These are phyloP conservation scores for Phytophthora tubulina DNA, from an alignment of 352 stramenopile species.

Conservation along the genomic window DNA sequence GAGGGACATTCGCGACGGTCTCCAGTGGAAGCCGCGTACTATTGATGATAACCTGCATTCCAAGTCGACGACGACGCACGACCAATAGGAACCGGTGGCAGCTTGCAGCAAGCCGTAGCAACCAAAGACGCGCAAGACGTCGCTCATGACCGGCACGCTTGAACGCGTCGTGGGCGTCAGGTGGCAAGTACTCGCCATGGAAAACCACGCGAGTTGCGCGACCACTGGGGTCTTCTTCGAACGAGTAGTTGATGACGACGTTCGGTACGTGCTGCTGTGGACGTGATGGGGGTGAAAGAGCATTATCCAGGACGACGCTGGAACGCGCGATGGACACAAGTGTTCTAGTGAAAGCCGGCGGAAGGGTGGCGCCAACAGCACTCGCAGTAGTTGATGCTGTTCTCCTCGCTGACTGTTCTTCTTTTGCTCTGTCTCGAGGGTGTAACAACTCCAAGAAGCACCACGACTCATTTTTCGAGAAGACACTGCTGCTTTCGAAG, in stretches of 20 bases:
- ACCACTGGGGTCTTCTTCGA: slow-evolving; percentile 48
- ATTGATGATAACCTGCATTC: slow-evolving; percentile 56
- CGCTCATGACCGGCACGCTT: slow-evolving; percentile 42
- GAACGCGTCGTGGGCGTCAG: slow-evolving; percentile 30
- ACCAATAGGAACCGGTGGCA: slow-evolving; percentile 54
- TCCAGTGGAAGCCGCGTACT: slow-evolving; percentile 41
- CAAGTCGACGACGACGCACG: slow-evolving; percentile 53
- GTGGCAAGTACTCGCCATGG: slow-evolving; percentile 49
- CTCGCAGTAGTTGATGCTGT: slow-evolving; percentile 36
- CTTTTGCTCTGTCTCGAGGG: slow-evolving; percentile 34
- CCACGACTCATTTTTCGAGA: slow-evolving; percentile 53
- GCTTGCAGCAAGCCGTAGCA: slow-evolving; percentile 43
- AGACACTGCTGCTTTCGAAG: slow-evolving; percentile 48
- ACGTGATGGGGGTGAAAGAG: background rate
- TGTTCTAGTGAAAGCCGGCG: slow-evolving; percentile 45
- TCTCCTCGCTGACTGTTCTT: slow-evolving; percentile 31
- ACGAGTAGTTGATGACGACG: slow-evolving; percentile 57
- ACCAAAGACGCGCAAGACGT: slow-evolving; percentile 37
- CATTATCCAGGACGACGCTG: slow-evolving; percentile 29
- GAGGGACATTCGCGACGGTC: slow-evolving; percentile 29
- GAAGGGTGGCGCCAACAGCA: slow-evolving; percentile 3
- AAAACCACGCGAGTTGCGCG: slow-evolving; percentile 52
- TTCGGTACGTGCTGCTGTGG: slow-evolving; percentile 43
- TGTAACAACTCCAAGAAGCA: slow-evolving; percentile 56
- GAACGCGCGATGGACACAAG: slow-evolving; percentile 38